phyloP scores from a whole-genome alignment of 805 yeast species.

The Cyberlindnera japonica region DNA sequence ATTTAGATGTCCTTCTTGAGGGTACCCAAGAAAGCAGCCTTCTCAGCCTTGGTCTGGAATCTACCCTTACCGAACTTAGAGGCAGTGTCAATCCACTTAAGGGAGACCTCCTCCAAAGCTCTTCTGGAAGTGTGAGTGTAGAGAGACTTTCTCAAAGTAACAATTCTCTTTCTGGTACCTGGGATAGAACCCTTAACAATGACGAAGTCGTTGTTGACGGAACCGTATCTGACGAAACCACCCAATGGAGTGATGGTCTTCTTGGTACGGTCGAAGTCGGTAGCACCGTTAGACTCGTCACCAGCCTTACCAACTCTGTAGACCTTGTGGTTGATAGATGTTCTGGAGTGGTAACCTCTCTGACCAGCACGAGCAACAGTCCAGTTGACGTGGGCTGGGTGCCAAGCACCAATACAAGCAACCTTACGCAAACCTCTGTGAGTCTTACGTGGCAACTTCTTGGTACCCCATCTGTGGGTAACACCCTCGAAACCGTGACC shows the following conservation, averaged over 20 bases:
- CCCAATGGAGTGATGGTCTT: slow-evolving; percentile 99
- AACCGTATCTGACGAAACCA: slow-evolving; percentile 99
- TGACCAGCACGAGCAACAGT: slow-evolving; percentile 99
- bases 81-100: slow-evolving; percentile 99
- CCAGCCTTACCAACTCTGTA: slow-evolving; percentile 98
- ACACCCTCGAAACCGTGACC: slow-evolving; percentile 99
- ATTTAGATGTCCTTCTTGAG: slow-evolving; percentile 91
- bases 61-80: slow-evolving; percentile 99
- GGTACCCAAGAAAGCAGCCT: slow-evolving; percentile 99
- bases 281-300: slow-evolving; percentile 92
- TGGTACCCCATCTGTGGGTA: slow-evolving; percentile 99
- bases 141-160: slow-evolving; percentile 97
- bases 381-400: slow-evolving; percentile 99
- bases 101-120: slow-evolving; percentile 93
- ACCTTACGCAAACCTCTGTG: slow-evolving; percentile 99
- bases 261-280: slow-evolving; percentile 98
- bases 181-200: slow-evolving; percentile 98
- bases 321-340: slow-evolving; percentile 99
- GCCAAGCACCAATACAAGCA: slow-evolving; percentile 99
- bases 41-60: slow-evolving; percentile 99
- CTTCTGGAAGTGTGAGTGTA: slow-evolving; percentile 97
- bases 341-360: slow-evolving; percentile 99
- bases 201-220: slow-evolving; percentile 94
- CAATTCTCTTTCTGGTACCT: slow-evolving; percentile 99
- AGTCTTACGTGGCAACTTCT: slow-evolving; percentile 99